A percentile compares a stretch with the other conserved stretches of the same genome.
Evolutionary conservation across 768 basidiomycete species (phyloP).

Genomic region (Tremella yokohamensis): DNA sequence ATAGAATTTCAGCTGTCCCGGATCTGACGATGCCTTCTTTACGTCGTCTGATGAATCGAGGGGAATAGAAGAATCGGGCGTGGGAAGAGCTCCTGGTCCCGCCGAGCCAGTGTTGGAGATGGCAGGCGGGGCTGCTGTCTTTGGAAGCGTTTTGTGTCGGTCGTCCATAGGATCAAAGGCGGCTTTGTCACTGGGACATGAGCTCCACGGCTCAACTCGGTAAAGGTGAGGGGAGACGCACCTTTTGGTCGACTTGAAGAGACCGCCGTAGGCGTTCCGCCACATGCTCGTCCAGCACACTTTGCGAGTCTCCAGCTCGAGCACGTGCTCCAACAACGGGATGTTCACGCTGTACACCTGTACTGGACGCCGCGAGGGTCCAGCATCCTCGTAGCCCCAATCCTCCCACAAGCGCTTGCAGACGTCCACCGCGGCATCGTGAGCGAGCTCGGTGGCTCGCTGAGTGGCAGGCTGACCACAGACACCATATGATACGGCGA

Average conservation of each 20-base stretch:
- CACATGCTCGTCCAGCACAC: slow-evolving; percentile 79
- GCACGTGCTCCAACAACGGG: slow-evolving; percentile 67
- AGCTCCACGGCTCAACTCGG: not conserved
- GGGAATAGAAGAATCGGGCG: slow-evolving; percentile 20
- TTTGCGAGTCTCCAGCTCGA: slow-evolving; percentile 61
- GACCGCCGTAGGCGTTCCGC: slow-evolving; percentile 76
- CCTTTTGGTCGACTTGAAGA: slow-evolving; percentile 63
- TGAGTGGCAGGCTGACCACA: slow-evolving; percentile 67
- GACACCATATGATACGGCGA: slow-evolving; percentile 84
- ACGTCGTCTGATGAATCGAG: not conserved
- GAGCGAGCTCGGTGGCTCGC: slow-evolving; percentile 65
- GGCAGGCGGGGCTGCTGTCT: slow-evolving; percentile 11
- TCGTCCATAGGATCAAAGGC: slow-evolving; percentile 28
- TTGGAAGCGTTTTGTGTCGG: slow-evolving; percentile 10
- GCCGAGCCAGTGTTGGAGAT: slow-evolving; percentile 23
- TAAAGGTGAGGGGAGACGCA: slow-evolving; percentile 24
- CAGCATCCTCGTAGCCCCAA: slow-evolving; percentile 68
- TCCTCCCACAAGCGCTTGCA: slow-evolving; percentile 72
- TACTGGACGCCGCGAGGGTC: slow-evolving; percentile 57
- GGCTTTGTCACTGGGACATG: slow-evolving; percentile 5
- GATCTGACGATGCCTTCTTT: not conserved
- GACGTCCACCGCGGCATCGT: slow-evolving; percentile 65
- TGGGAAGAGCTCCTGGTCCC: slow-evolving; percentile 39
- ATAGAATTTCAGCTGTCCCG: slow-evolving; percentile 61
- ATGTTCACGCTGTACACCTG: slow-evolving; percentile 63